Base-by-base conservation (phyloP, 2,329 filamentous ascomycete genomes). In the Venturia effusa region DNA sequence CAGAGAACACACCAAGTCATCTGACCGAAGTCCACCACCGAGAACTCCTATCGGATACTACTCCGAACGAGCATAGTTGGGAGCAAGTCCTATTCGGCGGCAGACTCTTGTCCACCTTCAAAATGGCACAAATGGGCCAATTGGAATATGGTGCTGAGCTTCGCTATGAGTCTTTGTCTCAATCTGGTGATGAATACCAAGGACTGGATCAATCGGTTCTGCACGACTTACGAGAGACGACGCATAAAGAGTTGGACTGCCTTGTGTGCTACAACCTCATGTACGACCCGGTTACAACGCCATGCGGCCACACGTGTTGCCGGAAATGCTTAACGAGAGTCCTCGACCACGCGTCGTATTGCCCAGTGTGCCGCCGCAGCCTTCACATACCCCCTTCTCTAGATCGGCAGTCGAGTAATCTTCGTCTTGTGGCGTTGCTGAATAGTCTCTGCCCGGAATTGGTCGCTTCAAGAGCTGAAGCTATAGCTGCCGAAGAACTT, bases 271-370 rank as follows among this genome's bases (percentile, higher is more conserved):
- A 93, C 73, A 84, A 86, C 48, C 75, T 95, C 27, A 88, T 93
- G 72, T 78, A 91, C 66, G 89, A 96, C 66, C 91, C 92, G 0
- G 79, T 92, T 61, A 96, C 92, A 0, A 95, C 90, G 0, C 81
- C 84, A 1, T 97, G 92, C 70, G 92, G 92, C 1, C 92, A 97
- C 73, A 96, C 91, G 0, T 93, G 94, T 70, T 97, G 92, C 73
- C 86, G 89, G 24, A 83, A 83, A 65, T 97, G 92, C 72, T 79
- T 96, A 27, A 84, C 86, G 64, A 84, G 88, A 57, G 85, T 89
- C 7, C 79, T 95, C 65, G 88, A 93, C 69, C 88, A 94, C 71
- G 82, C 84, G 64, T 62, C 51, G 32, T 39, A 61, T 34, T 97
- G 92, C 70, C 92, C 92, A 0, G 82, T 92, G 17, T 97, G 92